Evolutionary conservation across 2,329 filamentous ascomycete genomes (phyloP).

Genomic region (Cladosporium phlei): DNA sequence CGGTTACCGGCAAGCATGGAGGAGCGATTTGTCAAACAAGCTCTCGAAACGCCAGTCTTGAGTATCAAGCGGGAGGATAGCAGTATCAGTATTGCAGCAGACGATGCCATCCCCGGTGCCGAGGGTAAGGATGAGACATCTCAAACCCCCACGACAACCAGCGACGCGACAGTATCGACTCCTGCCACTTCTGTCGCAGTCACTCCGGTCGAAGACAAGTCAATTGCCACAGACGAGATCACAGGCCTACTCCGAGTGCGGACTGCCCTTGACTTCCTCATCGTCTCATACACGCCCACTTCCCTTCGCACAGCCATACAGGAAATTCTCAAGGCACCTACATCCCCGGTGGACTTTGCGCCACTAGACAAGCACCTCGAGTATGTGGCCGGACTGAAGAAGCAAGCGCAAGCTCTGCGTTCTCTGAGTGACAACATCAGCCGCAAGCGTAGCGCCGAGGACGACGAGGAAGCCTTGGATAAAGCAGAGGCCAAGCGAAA

Average conservation of each 20-base stretch:
- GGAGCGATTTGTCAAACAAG: slow-evolving; percentile 72
- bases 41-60: slow-evolving; percentile 70
- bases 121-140: slow-evolving; percentile 17
- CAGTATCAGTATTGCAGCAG: slow-evolving; percentile 28
- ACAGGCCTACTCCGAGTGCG: slow-evolving; percentile 59
- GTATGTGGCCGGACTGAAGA: slow-evolving; percentile 61
- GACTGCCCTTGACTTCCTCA: slow-evolving; percentile 61
- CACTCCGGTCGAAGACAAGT: slow-evolving; percentile 17
- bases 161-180: slow-evolving; percentile 19
- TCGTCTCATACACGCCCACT: slow-evolving; percentile 55
- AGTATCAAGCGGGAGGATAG: slow-evolving; percentile 59
- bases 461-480: slow-evolving; percentile 61
- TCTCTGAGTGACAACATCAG: slow-evolving; percentile 63
- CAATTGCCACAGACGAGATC: slow-evolving; percentile 37
- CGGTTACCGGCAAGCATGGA: slow-evolving; percentile 77
- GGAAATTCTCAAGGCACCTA: slow-evolving; percentile 36
- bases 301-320: slow-evolving; percentile 43
- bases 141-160: slow-evolving; percentile 23
- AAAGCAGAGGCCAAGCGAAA: slow-evolving; percentile 72
- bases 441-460: slow-evolving; percentile 56
- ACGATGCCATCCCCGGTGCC: slow-evolving; percentile 21
- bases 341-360: slow-evolving; percentile 55
- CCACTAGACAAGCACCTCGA: slow-evolving; percentile 67
- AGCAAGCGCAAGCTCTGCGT: slow-evolving; percentile 66
- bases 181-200: slow-evolving; percentile 27